Evolutionary conservation across 2,329 filamentous ascomycete genomes (phyloP), one percentile per base, ranked within the genome.

Genomic region (Fusarium sulawesiense): DNA sequence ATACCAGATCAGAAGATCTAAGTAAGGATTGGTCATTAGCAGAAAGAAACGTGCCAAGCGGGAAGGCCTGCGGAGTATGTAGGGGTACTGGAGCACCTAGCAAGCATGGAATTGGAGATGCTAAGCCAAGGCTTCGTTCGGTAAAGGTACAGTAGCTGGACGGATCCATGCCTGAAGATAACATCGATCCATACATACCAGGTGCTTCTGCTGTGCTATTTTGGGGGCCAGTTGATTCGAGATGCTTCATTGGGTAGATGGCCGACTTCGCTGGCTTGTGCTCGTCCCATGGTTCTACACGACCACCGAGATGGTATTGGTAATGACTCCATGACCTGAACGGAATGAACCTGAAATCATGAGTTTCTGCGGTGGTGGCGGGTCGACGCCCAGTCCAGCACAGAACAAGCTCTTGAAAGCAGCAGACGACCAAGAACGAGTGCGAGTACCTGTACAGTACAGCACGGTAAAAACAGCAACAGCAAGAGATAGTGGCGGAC

Each of bases 171-270:
- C 57, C 67, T 70, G 48, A 70, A 63, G 67, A 70, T 56, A 71
- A 49, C 67, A 71, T 70, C 68, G 67, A 70, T 70, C 67, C 68
- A 70, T 70, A 58, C 61, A 50, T 56, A 37, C 56, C 67, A 55
- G 57, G 57, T 61, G 67, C 55, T 68, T 64, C 42, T 57, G 25
- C 13, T 68, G 67, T 71, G 67, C 68, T 70, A 70, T 70, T 70
- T 70, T 70, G 67, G 67, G 68, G 67, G 51, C 20, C 68, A 57
- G 46, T 56, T 25, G 34, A 47, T 60, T 60, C 51, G 34, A 30
- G 54, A 68, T 60, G 63, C 45, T 56, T 67, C 41, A 70, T 70
- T 70, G 67, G 64, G 54, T 32, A 23, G 21, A 59, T 20, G 20
- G 45, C 45, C 51, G 57, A 57, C 56, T 46, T 70, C 47, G 61